These are phyloP conservation scores for Phytophthora melonis DNA, from an alignment of 352 stramenopile genomes.

Conservation along the genomic window DNA sequence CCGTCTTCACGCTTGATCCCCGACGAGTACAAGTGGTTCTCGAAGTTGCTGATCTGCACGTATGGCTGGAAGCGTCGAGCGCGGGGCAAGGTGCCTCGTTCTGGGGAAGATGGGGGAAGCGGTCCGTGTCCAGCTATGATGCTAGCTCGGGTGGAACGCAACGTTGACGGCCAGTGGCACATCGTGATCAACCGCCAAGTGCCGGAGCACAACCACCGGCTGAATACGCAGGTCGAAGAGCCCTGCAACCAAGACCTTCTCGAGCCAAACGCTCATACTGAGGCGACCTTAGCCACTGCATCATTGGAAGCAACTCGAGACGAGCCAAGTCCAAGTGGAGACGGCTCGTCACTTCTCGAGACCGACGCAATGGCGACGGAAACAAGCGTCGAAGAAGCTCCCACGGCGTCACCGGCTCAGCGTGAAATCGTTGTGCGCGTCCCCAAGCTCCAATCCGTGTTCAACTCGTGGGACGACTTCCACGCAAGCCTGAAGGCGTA, in stretches of 20 bases:
- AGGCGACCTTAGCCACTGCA: conserved; percentile 4
- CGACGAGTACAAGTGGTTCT: conserved; percentile 72
- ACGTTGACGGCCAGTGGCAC: conserved; percentile 68
- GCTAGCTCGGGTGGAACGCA: conserved; percentile 71
- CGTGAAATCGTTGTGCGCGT: conserved; percentile 71
- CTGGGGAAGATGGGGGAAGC: conserved; percentile 14
- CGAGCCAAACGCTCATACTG: conserved; percentile 10
- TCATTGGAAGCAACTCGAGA: conserved; percentile 5
- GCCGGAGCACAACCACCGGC: conserved; percentile 65
- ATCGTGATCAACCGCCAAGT: conserved; percentile 80
- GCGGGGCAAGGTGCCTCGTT: conserved; percentile 45
- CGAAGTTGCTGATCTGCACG: conserved; percentile 81
- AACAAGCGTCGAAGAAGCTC: conserved; percentile 10
- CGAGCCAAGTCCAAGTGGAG: conserved; percentile 8
- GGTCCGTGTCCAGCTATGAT: conserved; percentile 74
- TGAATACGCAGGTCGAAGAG: conserved; percentile 37
- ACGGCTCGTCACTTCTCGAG: conserved; percentile 21
- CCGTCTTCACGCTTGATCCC: conserved; percentile 54
- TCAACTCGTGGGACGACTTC: conserved; percentile 79
- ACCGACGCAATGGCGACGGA: conserved; percentile 11
- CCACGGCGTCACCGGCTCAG: neutral
- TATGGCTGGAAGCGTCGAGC: conserved; percentile 79
- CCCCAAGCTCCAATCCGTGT: conserved; percentile 57
- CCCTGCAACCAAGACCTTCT: conserved; percentile 9
- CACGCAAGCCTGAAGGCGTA: conserved; percentile 67